phyloP scores from a whole-genome alignment of 1,284 basidiomycete genomes.

The Thelephora terrestris region DNA sequence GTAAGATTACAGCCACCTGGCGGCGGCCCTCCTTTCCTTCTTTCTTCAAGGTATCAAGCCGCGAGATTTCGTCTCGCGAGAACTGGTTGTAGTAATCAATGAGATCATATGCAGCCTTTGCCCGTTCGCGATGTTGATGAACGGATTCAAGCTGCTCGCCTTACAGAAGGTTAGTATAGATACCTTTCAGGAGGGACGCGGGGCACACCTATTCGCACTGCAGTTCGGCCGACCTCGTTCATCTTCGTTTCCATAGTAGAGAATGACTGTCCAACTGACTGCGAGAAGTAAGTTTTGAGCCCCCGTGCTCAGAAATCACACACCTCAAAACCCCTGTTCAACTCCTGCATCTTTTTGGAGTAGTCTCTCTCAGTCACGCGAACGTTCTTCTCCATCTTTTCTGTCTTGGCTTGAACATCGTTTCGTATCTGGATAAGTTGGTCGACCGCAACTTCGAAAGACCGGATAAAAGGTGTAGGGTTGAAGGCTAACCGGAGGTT shows the following conservation, averaged over 20 bases:
- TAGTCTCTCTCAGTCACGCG: constrained; percentile 89
- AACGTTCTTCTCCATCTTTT: constrained; percentile 88
- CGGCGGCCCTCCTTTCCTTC: constrained; percentile 81
- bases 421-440: constrained; percentile 76
- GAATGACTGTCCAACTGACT: constrained; percentile 81
- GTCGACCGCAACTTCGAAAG: constrained; percentile 87
- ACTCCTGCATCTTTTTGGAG: constrained; percentile 84
- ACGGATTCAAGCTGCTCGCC: constrained; percentile 95
- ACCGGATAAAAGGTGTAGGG: constrained; percentile 85
- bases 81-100: constrained; percentile 94
- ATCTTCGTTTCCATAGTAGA: constrained; percentile 80
- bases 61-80: constrained; percentile 73
- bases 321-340: constrained; percentile 90
- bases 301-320: constrained; percentile 12
- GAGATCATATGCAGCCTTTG: constrained; percentile 91
- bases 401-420: constrained; percentile 81
- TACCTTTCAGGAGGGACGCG: not conserved
- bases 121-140: constrained; percentile 85
- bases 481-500: constrained; percentile 66
- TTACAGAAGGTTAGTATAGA: constrained; percentile 20
- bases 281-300: not conserved
- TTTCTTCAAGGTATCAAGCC: constrained; percentile 75
- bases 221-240: constrained; percentile 90
- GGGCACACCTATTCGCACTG: constrained; percentile 80
- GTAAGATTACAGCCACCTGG: constrained; percentile 84